These are phyloP conservation scores for Leersia perrieri DNA, from an alignment of 176 grass and related monocot genomes.

Conservation along the genomic window DNA sequence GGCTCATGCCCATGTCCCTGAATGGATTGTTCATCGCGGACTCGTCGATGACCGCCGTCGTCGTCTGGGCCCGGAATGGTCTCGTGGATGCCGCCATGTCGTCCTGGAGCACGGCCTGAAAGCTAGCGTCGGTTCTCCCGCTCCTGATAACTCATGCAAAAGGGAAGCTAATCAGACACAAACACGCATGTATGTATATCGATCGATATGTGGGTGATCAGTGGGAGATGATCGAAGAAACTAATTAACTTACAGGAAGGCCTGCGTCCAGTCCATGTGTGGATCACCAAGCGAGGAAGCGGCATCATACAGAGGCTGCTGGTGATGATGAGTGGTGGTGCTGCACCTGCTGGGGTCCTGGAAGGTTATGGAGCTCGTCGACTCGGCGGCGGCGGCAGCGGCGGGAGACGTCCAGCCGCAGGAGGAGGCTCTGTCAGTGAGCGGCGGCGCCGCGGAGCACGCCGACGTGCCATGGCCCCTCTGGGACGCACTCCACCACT, in stretches of 20 bases:
- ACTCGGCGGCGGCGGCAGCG: slow-evolving; percentile 13
- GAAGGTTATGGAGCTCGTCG: slow-evolving; percentile 50
- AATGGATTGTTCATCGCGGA: slow-evolving; percentile 28
- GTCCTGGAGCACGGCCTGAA: slow-evolving; percentile 47
- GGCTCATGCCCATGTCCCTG: slow-evolving; percentile 26
- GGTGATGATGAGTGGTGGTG: slow-evolving; percentile 9
- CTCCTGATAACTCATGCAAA: slow-evolving; percentile 28
- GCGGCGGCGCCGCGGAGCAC: slow-evolving; percentile 28
- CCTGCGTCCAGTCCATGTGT: slow-evolving; percentile 48
- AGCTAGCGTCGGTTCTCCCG: slow-evolving; percentile 46
- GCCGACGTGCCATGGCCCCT: slow-evolving; percentile 41
- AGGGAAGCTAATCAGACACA: background rate
- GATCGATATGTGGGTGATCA: background rate
- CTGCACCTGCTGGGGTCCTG: slow-evolving; percentile 36
- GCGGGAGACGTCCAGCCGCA: slow-evolving; percentile 43
- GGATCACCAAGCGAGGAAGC: slow-evolving; percentile 41
- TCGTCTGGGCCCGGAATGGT: slow-evolving; percentile 7
- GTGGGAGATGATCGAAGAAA: background rate
- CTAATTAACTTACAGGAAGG: slow-evolving; percentile 46
- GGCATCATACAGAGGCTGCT: slow-evolving; percentile 42
- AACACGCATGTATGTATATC: background rate
- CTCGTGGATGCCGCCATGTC: slow-evolving; percentile 3
- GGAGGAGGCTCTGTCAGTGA: slow-evolving; percentile 25
- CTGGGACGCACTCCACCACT: slow-evolving; percentile 48
- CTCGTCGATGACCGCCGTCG: background rate